These are phyloP conservation scores for Nannochloropsis gaditana DNA, from an alignment of 108 stramenopile species.

Conservation along the genomic window DNA sequence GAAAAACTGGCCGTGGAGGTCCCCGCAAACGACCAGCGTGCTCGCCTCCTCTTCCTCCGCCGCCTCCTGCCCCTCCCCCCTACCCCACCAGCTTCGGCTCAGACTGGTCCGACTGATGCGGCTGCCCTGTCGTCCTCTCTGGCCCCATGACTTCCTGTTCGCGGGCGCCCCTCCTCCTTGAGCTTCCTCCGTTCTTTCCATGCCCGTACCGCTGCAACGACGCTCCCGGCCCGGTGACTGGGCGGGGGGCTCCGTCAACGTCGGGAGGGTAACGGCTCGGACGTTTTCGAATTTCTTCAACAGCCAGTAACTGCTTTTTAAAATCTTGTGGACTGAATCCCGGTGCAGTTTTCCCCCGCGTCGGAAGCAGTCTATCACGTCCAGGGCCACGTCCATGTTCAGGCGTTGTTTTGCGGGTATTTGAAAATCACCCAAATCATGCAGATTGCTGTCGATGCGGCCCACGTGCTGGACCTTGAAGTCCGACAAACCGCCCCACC, in stretches of 20 bases:
- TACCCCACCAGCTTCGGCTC: too few relatives aligned
- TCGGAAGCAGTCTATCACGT: conserved; percentile 30
- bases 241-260: too few relatives aligned
- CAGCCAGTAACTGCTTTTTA: conserved; percentile 22
- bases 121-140: too few relatives aligned
- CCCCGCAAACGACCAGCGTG: conserved; percentile 35
- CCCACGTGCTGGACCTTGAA: background rate
- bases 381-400: conserved; percentile 4
- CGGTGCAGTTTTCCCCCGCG: background rate
- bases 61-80: background rate
- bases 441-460: background rate
- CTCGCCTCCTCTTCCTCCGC: background rate
- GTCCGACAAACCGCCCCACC: background rate
- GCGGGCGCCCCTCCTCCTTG: too few relatives aligned
- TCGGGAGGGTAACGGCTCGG: background rate
- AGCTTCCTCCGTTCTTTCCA: too few relatives aligned
- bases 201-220: too few relatives aligned
- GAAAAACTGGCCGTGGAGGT: conserved; percentile 53
- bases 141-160: too few relatives aligned
- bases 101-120: too few relatives aligned
- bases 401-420: background rate
- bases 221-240: too few relatives aligned
- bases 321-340: conserved; percentile 28
- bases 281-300: conserved; percentile 25
- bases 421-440: background rate